A percentile compares a stretch with the other conserved stretches of the same genome.
Conservation (phyloP, 2,329 filamentous ascomycete genomes). For the Aspergillus intermedius region DNA sequence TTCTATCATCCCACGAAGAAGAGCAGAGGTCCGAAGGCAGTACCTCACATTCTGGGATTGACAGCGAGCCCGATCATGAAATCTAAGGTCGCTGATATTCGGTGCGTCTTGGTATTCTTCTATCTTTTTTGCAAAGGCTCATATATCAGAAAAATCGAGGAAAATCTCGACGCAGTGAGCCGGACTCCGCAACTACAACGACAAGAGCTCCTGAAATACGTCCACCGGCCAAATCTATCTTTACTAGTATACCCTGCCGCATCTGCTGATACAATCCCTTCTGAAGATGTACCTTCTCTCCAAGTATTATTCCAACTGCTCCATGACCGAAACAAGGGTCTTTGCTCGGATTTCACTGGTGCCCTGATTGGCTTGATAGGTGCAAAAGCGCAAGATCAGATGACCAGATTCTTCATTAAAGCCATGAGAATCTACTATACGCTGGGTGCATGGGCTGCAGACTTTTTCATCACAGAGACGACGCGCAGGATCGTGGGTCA, state of each 20-base stretch:
- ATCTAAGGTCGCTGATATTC: slow-evolving; percentile 32
- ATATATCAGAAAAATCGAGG: slow-evolving; percentile 51
- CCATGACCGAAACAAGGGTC: slow-evolving; percentile 32
- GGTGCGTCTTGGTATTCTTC: neutral
- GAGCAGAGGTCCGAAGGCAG: slow-evolving; percentile 22
- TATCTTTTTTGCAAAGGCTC: neutral
- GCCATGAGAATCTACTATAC: too few species aligned
- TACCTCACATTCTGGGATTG: slow-evolving; percentile 67
- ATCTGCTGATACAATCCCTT: neutral
- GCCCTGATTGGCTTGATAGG: too few species aligned
- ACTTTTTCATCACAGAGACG: slow-evolving; percentile 56
- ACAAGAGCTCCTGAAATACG: slow-evolving; percentile 60
- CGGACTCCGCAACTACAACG: slow-evolving; percentile 63
- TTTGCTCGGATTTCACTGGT: slow-evolving; percentile 25
- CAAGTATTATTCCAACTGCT: too few species aligned
- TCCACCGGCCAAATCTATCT: slow-evolving; percentile 55
- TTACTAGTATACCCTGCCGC: slow-evolving; percentile 13
- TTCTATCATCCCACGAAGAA: slow-evolving; percentile 54
- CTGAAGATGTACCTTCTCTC: neutral
- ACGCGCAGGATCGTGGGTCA: slow-evolving; percentile 19
- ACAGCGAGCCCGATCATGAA: slow-evolving; percentile 72
- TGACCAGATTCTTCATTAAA: slow-evolving; percentile 46
- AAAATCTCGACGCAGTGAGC: slow-evolving; percentile 62
- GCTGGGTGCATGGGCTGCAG: slow-evolving; percentile 63
- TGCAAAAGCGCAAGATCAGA: slow-evolving; percentile 3